Conservation (phyloP, 139 green algal species). For the Micromonas commoda region DNA sequence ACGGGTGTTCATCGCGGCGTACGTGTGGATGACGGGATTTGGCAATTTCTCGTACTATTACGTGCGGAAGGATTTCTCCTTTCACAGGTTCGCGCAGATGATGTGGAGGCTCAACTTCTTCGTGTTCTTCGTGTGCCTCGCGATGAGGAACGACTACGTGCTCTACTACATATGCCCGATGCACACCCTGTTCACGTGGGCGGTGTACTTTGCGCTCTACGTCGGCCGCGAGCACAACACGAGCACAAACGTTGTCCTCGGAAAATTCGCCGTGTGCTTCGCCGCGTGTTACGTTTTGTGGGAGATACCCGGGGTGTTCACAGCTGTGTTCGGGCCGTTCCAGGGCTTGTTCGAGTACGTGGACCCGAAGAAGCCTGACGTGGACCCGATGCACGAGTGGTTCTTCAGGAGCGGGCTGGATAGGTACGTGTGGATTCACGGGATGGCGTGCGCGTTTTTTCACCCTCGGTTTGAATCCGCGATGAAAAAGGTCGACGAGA, state of each 20-base stretch:
- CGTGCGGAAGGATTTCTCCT: constrained; percentile 61
- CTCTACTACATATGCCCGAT: constrained; percentile 99
- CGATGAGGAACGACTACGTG: constrained; percentile 88
- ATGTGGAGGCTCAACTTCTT: constrained; percentile 97
- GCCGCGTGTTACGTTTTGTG: constrained; percentile 65
- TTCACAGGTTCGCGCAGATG: constrained; percentile 72
- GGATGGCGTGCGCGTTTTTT: constrained; percentile 85
- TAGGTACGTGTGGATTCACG: constrained; percentile 92
- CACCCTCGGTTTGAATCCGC: constrained; percentile 52
- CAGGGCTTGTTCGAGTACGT: constrained; percentile 70
- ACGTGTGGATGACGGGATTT: constrained; percentile 97
- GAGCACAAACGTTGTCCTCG: background rate
- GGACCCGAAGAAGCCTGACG: constrained; percentile 66
- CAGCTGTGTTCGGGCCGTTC: constrained; percentile 72
- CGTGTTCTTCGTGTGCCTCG: constrained; percentile 67
- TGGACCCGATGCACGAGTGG: constrained; percentile 72
- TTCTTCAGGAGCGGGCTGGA: constrained; percentile 88
- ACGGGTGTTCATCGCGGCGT: constrained; percentile 90
- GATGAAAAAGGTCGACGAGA: constrained; percentile 14
- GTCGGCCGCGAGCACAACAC: constrained; percentile 8
- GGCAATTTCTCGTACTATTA: constrained; percentile 97
- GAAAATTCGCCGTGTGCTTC: constrained; percentile 51
- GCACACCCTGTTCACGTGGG: constrained; percentile 93
- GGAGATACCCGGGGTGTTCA: constrained; percentile 85
- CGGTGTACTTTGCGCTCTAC: constrained; percentile 65